phyloP scores from a whole-genome alignment of 768 basidiomycete species.

The Crucibulum laeve region DNA sequence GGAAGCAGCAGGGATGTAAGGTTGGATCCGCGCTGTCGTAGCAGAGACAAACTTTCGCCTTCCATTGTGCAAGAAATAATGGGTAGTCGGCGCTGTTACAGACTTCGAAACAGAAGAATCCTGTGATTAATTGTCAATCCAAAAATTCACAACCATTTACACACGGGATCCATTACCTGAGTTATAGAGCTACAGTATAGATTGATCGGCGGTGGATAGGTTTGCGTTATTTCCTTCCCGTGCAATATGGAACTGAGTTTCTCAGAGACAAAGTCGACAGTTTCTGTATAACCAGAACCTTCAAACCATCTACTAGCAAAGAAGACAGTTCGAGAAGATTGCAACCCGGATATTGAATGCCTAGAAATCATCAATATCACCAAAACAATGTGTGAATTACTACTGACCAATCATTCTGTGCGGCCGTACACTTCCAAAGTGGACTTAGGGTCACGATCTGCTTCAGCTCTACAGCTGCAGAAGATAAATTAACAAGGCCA shows the following conservation, averaged over 20 bases:
- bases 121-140: neutral
- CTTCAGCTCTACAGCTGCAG: slow-evolving; percentile 38
- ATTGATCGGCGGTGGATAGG: slow-evolving; percentile 49
- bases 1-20: slow-evolving; percentile 50
- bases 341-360: slow-evolving; percentile 37
- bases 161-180: slow-evolving; percentile 29
- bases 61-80: slow-evolving; percentile 46
- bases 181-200: slow-evolving; percentile 45
- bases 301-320: slow-evolving; percentile 34
- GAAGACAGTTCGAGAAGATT: slow-evolving; percentile 42
- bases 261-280: slow-evolving; percentile 43
- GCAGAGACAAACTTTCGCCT: slow-evolving; percentile 36
- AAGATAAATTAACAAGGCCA: slow-evolving; percentile 50
- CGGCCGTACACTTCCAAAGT: slow-evolving; percentile 55
- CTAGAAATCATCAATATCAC: slow-evolving; percentile 22
- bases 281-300: slow-evolving; percentile 33
- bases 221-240: slow-evolving; percentile 33
- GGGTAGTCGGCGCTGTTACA: slow-evolving; percentile 23
- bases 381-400: slow-evolving; percentile 8
- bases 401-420: no score
- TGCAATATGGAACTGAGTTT: slow-evolving; percentile 49
- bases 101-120: slow-evolving; percentile 8
- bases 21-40: slow-evolving; percentile 30
- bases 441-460: slow-evolving; percentile 68
- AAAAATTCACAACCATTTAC: neutral